Conservation (phyloP, 495 filamentous ascomycete genomes). For the Talaromyces liani region DNA sequence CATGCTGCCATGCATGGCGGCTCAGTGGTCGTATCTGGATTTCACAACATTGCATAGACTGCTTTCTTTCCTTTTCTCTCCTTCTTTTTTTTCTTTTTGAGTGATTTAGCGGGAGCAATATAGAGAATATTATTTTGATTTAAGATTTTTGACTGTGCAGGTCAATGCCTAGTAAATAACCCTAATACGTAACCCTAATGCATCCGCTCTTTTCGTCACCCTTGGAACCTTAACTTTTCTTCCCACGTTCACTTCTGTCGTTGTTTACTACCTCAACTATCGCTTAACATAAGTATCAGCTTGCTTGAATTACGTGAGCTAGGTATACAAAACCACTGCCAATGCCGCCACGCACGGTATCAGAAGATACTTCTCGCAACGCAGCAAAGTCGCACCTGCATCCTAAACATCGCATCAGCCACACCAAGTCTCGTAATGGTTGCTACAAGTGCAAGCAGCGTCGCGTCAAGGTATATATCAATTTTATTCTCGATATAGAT, state of each 20-base stretch:
- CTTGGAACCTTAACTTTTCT: not conserved
- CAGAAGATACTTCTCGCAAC: not conserved
- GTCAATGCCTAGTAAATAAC: not conserved
- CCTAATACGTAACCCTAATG: not conserved
- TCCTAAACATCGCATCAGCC: not conserved
- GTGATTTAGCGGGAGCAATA: not conserved
- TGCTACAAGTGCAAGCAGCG: constrained; percentile 20
- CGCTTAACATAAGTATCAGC: not conserved
- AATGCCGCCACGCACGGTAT: not conserved
- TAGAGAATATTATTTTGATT: not conserved
- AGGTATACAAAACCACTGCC: not conserved
- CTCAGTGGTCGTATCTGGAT: not conserved
- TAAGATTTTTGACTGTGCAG: not conserved
- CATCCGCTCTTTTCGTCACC: not conserved
- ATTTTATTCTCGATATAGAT: not conserved
- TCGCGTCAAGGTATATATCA: constrained; percentile 17
- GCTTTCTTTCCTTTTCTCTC: not conserved
- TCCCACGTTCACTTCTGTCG: not conserved
- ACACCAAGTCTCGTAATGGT: constrained; percentile 18
- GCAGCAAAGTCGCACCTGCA: not conserved
- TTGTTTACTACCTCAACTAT: not conserved
- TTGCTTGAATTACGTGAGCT: too few relatives aligned
- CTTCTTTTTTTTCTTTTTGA: not conserved
- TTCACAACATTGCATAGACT: not conserved
- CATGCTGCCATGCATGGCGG: not conserved